Percentiles rank a stretch among this genome's conserved stretches.
These are phyloP conservation scores for Cystofilobasidium macerans DNA, from an alignment of 768 basidiomycete species.

Conservation along the genomic window DNA sequence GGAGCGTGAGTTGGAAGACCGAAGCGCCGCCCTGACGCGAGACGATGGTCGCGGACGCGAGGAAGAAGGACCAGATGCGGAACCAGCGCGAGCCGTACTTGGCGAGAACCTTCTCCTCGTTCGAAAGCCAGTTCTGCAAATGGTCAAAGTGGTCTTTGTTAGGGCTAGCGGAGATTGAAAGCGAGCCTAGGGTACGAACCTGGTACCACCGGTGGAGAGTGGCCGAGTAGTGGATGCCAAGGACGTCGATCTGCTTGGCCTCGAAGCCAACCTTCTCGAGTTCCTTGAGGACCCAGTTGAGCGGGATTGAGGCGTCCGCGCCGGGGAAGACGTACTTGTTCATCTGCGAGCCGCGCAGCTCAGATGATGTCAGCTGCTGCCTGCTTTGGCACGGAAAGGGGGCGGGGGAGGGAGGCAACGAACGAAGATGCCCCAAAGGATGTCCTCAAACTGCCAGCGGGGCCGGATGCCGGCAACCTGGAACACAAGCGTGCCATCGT, in stretches of 20 bases:
- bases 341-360: slow-evolving; percentile 31
- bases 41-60: slow-evolving; percentile 77
- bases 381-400: neutral
- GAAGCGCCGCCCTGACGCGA: slow-evolving; percentile 69
- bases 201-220: slow-evolving; percentile 77
- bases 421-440: slow-evolving; percentile 96
- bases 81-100: slow-evolving; percentile 49
- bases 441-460: slow-evolving; percentile 95
- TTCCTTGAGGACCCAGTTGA: slow-evolving; percentile 80
- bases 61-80: slow-evolving; percentile 93
- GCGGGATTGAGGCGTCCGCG: slow-evolving; percentile 88
- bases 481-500: slow-evolving; percentile 86
- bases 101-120: slow-evolving; percentile 65
- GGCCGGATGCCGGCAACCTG: slow-evolving; percentile 97
- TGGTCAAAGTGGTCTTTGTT: no score
- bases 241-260: slow-evolving; percentile 88
- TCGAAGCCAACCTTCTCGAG: slow-evolving; percentile 84
- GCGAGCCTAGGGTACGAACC: no score
- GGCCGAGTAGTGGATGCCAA: slow-evolving; percentile 93
- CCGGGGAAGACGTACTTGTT: slow-evolving; percentile 86
- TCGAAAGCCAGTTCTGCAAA: slow-evolving; percentile 55
- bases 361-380: no score
- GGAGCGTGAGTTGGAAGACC: slow-evolving; percentile 92
- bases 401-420: slow-evolving; percentile 48
- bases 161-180: neutral